Percentiles rank a stretch among this genome's conserved stretches.
phyloP scores from a whole-genome alignment of 225 moss, liverwort and hornwort genomes.

The Pseudoscleropodium purum region DNA sequence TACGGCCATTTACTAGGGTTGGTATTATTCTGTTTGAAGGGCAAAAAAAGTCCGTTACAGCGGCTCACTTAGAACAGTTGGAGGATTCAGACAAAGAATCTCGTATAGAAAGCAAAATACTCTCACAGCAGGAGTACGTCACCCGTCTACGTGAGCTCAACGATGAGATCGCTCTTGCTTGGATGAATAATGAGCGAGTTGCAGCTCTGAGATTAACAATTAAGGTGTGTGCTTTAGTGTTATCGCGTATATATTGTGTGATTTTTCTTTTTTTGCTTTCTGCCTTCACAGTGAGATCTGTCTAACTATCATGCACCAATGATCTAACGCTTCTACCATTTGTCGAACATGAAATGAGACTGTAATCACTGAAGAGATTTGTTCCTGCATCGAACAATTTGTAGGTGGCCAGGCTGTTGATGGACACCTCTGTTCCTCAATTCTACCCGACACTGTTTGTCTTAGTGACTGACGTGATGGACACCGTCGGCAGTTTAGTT shows the following conservation, averaged over 20 bases:
- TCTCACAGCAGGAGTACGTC: conserved; percentile 98
- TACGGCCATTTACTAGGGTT: not conserved
- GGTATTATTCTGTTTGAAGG: conserved; percentile 32
- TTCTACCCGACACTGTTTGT: conserved; percentile 98
- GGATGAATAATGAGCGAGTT: conserved; percentile 94
- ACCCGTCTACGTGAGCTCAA: conserved; percentile 84
- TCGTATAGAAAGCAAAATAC: conserved; percentile 71
- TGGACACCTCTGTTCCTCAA: conserved; percentile 98
- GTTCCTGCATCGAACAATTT: conserved; percentile 15
- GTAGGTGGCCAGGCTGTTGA: conserved; percentile 98
- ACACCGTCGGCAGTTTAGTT: conserved; percentile 94
- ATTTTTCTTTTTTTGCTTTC: not conserved
- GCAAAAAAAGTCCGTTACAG: conserved; percentile 73
- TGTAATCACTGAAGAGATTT: not conserved
- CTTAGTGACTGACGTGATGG: conserved; percentile 99
- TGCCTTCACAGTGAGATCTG: not conserved
- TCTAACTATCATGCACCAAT: not conserved
- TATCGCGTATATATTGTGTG: not conserved
- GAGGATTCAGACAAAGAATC: conserved; percentile 86
- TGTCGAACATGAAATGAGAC: not conserved
- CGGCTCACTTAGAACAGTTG: conserved; percentile 82
- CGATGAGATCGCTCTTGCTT: conserved; percentile 91
- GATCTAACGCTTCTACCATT: not conserved
- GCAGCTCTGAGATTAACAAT: conserved; percentile 89
- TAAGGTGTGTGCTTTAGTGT: conserved; percentile 37